Evolutionary conservation across 2,329 filamentous ascomycete genomes (phyloP).

Genomic region (Ophiocordyceps australis): DNA sequence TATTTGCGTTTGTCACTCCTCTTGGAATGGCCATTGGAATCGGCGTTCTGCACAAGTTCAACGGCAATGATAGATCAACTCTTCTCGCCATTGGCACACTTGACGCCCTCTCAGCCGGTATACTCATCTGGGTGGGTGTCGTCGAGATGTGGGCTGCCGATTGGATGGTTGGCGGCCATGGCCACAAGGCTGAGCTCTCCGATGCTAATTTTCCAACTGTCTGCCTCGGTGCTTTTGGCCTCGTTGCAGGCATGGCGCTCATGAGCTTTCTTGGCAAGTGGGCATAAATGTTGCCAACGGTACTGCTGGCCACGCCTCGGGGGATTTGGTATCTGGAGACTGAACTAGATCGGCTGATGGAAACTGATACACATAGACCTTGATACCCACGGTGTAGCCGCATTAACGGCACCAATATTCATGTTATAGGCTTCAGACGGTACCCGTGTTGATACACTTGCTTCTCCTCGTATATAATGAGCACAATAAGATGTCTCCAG

Average conservation of each 20-base stretch:
- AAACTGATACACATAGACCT: no score
- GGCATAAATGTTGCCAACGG: constrained; percentile 25
- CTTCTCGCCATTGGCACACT: constrained; percentile 56
- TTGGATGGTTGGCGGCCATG: constrained; percentile 38
- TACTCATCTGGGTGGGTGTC: constrained; percentile 62
- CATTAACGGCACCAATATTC: no score
- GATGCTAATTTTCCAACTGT: constrained; percentile 30
- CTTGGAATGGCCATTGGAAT: constrained; percentile 69
- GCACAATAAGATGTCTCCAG: no score
- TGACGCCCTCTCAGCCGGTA: constrained; percentile 56
- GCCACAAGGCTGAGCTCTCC: constrained; percentile 27
- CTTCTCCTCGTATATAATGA: no score
- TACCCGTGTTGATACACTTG: no score
- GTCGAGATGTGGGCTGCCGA: constrained; percentile 68
- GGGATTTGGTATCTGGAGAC: no score
- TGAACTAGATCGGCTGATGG: no score
- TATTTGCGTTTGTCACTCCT: constrained; percentile 56
- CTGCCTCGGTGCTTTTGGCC: constrained; percentile 26
- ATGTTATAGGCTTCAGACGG: no score
- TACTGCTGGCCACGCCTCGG: background rate
- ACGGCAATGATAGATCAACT: constrained; percentile 52
- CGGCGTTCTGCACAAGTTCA: constrained; percentile 51
- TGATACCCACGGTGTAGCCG: no score
- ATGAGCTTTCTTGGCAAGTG: constrained; percentile 65
- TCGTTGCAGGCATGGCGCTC: constrained; percentile 43